Evolutionary conservation across 2,329 filamentous ascomycete species (phyloP), one percentile per base, ranked within the genome.

Genomic region (Cordyceps cicadae): DNA sequence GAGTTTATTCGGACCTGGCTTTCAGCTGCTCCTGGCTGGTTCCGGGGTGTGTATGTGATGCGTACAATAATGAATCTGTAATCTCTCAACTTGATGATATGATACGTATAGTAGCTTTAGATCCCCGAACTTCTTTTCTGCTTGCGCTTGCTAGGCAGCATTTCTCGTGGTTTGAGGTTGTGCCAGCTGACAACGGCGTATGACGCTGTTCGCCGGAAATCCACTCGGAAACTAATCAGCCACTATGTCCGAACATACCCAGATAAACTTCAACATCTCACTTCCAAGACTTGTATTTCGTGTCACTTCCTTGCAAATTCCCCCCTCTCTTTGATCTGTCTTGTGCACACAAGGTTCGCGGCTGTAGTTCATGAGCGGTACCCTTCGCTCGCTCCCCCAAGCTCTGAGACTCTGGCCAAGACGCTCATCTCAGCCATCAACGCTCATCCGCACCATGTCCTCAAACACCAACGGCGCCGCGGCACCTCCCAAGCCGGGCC

Each of bases 361-460:
- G 11, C 7, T 32, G 14, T 15, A 12, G 29, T 59, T 45, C 12
- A 59, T 59, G 56, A 45, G 26, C 19, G 1, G 21, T 43, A 5
- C 24, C 9, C 32, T 45, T n/a, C 48, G 24, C 19, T n/a, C 37
- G 4, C 15, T 58, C 29, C 29, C 7, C 4, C 45, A 4, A 11
- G 17, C 5, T 2, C 37, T 11, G 48, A 43, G 12, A 59, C 17
- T 59, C 37, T 37, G 45, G 52, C 34, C 43, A 6, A 32, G 24
- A 45, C 12, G 12, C 45, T 45, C 56, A 45, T 29, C 51, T 59
- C 56, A 41, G 32, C 46, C 45, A 32, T 29, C 34, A 3, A 3
- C 6, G 34, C 19, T n/a, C 46, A 45, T 50, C 43, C 58, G 61
- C 32, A 46, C 55, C 29, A 62, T 62, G 61, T 59, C 61, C 6